A percentile compares a stretch with the other conserved stretches of the same genome.
Evolutionary conservation across 495 filamentous ascomycete genomes (phyloP).

Genomic region (Xylaria venustula): DNA sequence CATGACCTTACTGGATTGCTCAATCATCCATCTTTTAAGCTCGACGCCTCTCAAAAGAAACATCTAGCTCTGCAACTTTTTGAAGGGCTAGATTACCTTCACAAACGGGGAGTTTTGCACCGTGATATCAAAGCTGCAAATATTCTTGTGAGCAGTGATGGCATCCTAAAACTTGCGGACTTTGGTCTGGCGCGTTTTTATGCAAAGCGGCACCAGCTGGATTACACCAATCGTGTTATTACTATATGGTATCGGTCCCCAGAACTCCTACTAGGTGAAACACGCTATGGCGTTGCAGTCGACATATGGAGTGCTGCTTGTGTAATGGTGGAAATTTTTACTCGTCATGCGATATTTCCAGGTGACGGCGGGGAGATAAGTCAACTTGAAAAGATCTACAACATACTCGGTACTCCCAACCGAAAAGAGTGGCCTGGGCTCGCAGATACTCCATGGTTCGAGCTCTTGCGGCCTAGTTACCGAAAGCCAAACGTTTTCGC

Average conservation of each 20-base stretch:
- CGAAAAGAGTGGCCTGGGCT: slow-evolving; percentile 81
- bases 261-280: slow-evolving; percentile 91
- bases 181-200: slow-evolving; percentile 98
- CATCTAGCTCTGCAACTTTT: slow-evolving; percentile 92
- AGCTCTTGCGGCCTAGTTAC: slow-evolving; percentile 76
- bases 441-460: slow-evolving; percentile 93
- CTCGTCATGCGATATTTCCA: slow-evolving; percentile 89
- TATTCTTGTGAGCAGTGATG: slow-evolving; percentile 86
- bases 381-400: slow-evolving; percentile 94
- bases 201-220: slow-evolving; percentile 84
- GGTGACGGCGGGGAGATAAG: slow-evolving; percentile 93
- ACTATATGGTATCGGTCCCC: slow-evolving; percentile 97
- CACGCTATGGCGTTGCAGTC: slow-evolving; percentile 88
- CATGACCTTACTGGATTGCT: slow-evolving; percentile 74
- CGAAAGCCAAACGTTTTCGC: slow-evolving; percentile 75
- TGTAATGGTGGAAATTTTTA: slow-evolving; percentile 96
- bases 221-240: slow-evolving; percentile 98
- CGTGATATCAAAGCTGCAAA: slow-evolving; percentile 95
- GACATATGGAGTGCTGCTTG: slow-evolving; percentile 98
- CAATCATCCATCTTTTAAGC: slow-evolving; percentile 89
- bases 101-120: slow-evolving; percentile 89
- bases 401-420: slow-evolving; percentile 86
- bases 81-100: slow-evolving; percentile 90
- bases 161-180: slow-evolving; percentile 89
- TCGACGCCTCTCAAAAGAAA: slow-evolving; percentile 87